A percentile compares a stretch with the other conserved stretches of the same genome.
Conservation (phyloP, 441 rosid genomes). For the Arabidopsis lyrata region DNA sequence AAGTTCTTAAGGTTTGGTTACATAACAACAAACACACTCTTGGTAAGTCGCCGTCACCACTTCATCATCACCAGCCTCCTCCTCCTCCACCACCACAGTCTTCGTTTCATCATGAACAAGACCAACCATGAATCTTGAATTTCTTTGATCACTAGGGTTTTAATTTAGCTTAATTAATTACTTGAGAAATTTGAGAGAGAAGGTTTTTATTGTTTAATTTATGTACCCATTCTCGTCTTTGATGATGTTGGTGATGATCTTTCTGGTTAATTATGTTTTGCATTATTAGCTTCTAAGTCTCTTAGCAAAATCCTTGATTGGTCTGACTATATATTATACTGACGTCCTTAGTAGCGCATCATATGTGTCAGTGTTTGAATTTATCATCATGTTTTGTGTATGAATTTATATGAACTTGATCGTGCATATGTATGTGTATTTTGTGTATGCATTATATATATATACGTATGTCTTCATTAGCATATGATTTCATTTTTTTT, state of each 20-base stretch:
- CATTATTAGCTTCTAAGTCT: not conserved
- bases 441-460: conserved; percentile 28
- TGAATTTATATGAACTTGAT: conserved; percentile 7
- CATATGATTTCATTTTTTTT: not conserved
- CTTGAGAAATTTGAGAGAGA: conserved; percentile 30
- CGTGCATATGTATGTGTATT: conserved; percentile 5
- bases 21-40: conserved; percentile 79
- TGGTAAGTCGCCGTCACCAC: conserved; percentile 58
- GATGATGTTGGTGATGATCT: conserved; percentile 13
- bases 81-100: conserved; percentile 28
- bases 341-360: conserved; percentile 20
- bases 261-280: conserved; percentile 29
- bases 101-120: conserved; percentile 39
- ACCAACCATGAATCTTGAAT: conserved; percentile 43
- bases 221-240: conserved; percentile 36
- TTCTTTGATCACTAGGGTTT: conserved; percentile 39
- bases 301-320: not conserved
- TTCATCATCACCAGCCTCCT: conserved; percentile 40
- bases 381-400: conserved; percentile 29
- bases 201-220: conserved; percentile 33
- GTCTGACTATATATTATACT: not conserved
- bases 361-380: conserved; percentile 28
- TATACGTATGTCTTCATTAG: too few relatives aligned
- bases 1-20: conserved; percentile 80
- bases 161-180: conserved; percentile 34